Percentiles rank a stretch among this genome's conserved stretches.
Conservation (phyloP, 225 moss, liverwort and hornwort genomes). For the Takakia lepidozioides region DNA sequence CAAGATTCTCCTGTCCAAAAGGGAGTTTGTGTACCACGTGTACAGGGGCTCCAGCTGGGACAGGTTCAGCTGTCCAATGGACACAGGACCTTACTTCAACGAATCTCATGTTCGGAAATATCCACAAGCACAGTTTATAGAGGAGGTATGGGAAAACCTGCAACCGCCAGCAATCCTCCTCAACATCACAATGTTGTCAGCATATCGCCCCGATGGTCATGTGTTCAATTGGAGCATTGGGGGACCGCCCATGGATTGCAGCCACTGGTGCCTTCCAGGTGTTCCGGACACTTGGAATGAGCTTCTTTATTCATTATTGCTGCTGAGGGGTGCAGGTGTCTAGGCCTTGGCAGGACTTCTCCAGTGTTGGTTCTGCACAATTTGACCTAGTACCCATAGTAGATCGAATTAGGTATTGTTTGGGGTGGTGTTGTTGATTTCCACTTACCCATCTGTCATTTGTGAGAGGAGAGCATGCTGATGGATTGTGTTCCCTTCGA, state of each 20-base stretch:
- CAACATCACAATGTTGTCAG: constrained; percentile 49
- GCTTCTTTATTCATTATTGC: constrained; percentile 43
- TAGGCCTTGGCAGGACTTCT: no score
- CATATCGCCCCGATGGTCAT: constrained; percentile 53
- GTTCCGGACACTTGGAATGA: constrained; percentile 69
- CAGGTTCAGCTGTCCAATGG: constrained; percentile 26
- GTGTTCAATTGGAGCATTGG: constrained; percentile 43
- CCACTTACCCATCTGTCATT: no score
- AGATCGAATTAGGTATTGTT: no score
- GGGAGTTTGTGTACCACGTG: no score
- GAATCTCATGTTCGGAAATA: constrained; percentile 22
- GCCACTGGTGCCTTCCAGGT: constrained; percentile 68
- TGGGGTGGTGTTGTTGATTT: no score
- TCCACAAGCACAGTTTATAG: constrained; percentile 48
- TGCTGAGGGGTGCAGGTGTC: no score
- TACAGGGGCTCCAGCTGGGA: neutral
- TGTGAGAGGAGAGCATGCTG: no score
- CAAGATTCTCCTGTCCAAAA: no score
- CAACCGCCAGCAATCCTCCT: constrained; percentile 43
- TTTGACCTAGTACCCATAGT: no score
- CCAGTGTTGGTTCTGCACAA: no score
- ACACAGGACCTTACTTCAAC: constrained; percentile 19
- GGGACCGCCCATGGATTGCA: constrained; percentile 45
- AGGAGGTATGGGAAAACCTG: constrained; percentile 33
- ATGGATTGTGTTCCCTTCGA: no score